These are phyloP conservation scores for Pichia pseudocactophila DNA, from an alignment of 805 yeast genomes.

Conservation along the genomic window DNA sequence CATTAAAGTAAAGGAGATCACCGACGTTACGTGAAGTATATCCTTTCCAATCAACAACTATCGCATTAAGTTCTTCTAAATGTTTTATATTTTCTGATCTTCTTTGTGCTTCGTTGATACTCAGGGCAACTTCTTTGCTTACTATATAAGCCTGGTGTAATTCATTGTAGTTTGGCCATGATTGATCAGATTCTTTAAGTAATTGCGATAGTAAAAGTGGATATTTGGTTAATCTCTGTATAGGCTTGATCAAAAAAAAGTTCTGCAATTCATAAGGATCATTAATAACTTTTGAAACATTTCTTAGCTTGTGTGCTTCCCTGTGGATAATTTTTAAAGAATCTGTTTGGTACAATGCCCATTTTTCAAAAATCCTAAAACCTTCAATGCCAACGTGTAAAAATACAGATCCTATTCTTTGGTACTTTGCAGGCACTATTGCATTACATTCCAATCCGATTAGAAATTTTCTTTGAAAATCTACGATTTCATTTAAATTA, in stretches of 20 bases:
- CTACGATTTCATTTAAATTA: conserved; percentile 71
- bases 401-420: conserved; percentile 83
- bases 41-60: conserved; percentile 90
- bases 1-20: conserved; percentile 67
- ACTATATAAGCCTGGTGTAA: conserved; percentile 60
- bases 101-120: conserved; percentile 90
- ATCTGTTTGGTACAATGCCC: conserved; percentile 84
- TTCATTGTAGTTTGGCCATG: conserved; percentile 53
- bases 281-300: conserved; percentile 54
- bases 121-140: conserved; percentile 75
- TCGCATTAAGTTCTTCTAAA: conserved; percentile 56
- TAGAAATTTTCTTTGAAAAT: conserved; percentile 83
- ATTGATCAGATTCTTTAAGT: conserved; percentile 49
- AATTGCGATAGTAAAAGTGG: conserved; percentile 76
- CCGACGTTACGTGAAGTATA: conserved; percentile 75
- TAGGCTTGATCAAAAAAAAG: conserved; percentile 84
- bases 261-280: conserved; percentile 87
- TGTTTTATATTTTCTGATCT: conserved; percentile 76
- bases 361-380: conserved; percentile 84
- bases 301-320: conserved; percentile 48
- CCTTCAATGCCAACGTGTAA: conserved; percentile 71
- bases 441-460: conserved; percentile 87
- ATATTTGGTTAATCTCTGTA: conserved; percentile 92
- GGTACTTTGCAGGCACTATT: conserved; percentile 60
- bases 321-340: conserved; percentile 73